Percentiles rank a stretch among this genome's conserved stretches.
These are phyloP conservation scores for Solanum aculeatissimum DNA, from an alignment of 305 asterid species.

Conservation along the genomic window DNA sequence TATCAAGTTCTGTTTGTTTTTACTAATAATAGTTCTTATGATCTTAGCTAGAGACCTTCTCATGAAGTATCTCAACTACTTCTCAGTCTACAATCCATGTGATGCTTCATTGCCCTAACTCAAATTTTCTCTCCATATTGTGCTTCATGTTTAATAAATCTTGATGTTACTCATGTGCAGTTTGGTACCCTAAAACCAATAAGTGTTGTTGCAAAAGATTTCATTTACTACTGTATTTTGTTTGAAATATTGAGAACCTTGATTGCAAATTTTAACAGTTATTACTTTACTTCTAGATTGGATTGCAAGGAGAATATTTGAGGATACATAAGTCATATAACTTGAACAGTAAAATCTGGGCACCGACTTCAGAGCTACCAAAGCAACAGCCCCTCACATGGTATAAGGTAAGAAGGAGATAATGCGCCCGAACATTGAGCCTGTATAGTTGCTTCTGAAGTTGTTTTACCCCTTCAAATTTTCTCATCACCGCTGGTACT, in stretches of 20 bases:
- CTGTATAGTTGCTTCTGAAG: background rate
- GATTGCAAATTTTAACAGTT: background rate
- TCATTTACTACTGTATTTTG: background rate
- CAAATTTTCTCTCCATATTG: background rate
- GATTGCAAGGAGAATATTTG: conserved; percentile 59
- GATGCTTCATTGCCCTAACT: background rate
- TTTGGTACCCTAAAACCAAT: background rate
- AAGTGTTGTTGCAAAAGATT: background rate
- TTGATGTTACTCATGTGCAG: background rate
- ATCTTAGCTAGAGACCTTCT: background rate
- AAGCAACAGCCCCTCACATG: conserved; percentile 75
- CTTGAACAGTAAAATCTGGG: conserved; percentile 48
- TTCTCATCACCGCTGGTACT: background rate
- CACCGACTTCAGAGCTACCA: conserved; percentile 50
- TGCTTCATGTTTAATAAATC: background rate
- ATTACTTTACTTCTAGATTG: conserved; percentile 38
- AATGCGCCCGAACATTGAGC: background rate
- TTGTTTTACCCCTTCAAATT: background rate
- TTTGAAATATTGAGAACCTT: background rate
- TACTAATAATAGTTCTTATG: background rate
- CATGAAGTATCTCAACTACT: background rate
- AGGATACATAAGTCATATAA: conserved; percentile 38
- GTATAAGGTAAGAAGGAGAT: conserved; percentile 63
- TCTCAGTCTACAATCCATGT: background rate
- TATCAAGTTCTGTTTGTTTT: background rate